These are phyloP conservation scores for Ogataea minuta DNA, from an alignment of 805 yeast genomes.

Conservation along the genomic window DNA sequence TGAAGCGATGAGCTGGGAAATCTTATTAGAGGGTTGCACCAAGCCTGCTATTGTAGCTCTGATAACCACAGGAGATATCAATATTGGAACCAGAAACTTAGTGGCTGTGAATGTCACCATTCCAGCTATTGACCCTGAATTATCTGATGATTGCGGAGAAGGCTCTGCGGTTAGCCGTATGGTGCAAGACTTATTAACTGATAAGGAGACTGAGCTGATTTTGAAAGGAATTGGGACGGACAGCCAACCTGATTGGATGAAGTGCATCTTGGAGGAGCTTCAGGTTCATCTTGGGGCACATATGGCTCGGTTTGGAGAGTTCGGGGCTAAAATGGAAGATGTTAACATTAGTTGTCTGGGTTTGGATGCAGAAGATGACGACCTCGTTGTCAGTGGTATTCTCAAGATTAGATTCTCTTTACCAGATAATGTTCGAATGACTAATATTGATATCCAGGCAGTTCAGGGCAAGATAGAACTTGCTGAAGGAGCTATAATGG, in stretches of 20 bases:
- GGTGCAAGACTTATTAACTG: conserved; percentile 2
- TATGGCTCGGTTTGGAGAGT: not conserved
- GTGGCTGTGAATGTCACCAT: conserved; percentile 8
- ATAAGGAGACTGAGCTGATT: conserved; percentile 1
- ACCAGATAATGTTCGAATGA: not conserved
- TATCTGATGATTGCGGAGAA: conserved; percentile 10
- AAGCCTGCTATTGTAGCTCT: not conserved
- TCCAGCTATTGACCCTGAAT: conserved; percentile 9
- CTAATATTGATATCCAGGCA: not conserved
- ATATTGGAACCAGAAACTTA: not conserved
- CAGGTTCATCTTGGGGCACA: not conserved
- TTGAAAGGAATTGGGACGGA: conserved; percentile 6
- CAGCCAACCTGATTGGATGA: conserved; percentile 11
- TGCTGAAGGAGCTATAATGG: not conserved
- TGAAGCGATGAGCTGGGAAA: conserved; percentile 2
- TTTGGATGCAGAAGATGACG: not conserved
- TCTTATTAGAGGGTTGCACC: not conserved
- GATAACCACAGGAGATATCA: not conserved
- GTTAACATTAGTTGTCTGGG: not conserved
- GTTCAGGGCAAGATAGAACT: not conserved
- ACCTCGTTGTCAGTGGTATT: not conserved
- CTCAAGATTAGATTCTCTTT: not conserved
- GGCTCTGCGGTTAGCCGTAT: conserved; percentile 13
- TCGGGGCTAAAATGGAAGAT: not conserved
- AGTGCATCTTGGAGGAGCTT: conserved; percentile 5